These are phyloP conservation scores for Apiotrichum domesticum DNA, from an alignment of 1,284 basidiomycete genomes.

Conservation along the genomic window DNA sequence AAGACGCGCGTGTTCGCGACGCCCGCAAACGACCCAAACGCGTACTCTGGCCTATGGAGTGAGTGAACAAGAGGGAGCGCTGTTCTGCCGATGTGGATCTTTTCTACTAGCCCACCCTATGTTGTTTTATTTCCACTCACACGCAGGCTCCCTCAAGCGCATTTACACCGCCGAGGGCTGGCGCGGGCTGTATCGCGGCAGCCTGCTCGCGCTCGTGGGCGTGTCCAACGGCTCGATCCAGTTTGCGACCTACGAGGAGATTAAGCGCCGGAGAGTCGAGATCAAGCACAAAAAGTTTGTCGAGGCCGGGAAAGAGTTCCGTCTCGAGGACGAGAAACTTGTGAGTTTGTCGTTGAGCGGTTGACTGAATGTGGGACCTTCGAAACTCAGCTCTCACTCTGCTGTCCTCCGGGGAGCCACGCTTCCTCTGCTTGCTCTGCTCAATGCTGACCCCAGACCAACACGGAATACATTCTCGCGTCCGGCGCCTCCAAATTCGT, in stretches of 20 bases:
- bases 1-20: conserved; percentile 97
- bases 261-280: conserved; percentile 84
- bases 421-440: no score
- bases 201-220: conserved; percentile 80
- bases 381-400: no score
- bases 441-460: conserved; percentile 57
- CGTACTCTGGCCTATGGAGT: conserved; percentile 77
- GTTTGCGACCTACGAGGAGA: conserved; percentile 93
- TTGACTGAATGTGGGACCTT: no score
- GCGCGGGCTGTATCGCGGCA: conserved; percentile 78
- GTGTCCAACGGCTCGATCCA: conserved; percentile 94
- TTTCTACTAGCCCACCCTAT: no score
- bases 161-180: conserved; percentile 71
- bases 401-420: no score
- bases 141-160: conserved; percentile 3
- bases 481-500: conserved; percentile 84
- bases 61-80: conserved; percentile 32
- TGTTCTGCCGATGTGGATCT: not conserved
- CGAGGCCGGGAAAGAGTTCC: conserved; percentile 59
- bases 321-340: conserved; percentile 71
- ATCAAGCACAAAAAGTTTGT: conserved; percentile 60
- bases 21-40: conserved; percentile 55
- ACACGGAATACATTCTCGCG: conserved; percentile 85
- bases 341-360: conserved; percentile 51
- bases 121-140: no score